These are phyloP conservation scores for Magnusiomyces paraingens DNA, from an alignment of 1,139 yeast genomes.

Conservation along the genomic window DNA sequence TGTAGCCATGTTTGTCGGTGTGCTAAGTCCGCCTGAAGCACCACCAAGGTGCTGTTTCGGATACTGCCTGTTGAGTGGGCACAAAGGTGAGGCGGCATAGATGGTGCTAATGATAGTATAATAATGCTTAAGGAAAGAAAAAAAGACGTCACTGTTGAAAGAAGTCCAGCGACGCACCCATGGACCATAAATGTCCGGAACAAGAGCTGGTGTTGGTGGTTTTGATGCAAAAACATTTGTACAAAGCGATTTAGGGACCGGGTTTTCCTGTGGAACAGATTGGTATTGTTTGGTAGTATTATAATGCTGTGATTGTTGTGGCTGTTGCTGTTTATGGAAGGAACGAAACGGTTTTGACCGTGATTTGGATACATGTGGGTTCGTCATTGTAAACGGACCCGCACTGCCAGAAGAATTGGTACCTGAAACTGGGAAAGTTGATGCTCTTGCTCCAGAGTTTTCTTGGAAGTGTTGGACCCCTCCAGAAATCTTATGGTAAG, in stretches of 20 bases:
- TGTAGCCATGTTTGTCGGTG: neutral
- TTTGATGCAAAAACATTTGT: slow-evolving; percentile 31
- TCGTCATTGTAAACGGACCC: no score
- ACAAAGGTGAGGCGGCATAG: slow-evolving; percentile 8
- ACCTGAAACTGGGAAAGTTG: no score
- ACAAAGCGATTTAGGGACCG: slow-evolving; percentile 20
- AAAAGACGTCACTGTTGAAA: slow-evolving; percentile 50
- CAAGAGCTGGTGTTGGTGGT: slow-evolving; percentile 52
- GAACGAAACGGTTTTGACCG: neutral
- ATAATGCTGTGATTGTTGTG: neutral
- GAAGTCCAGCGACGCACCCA: slow-evolving; percentile 67
- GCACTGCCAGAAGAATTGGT: no score
- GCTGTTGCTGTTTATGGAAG: neutral
- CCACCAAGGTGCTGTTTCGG: neutral
- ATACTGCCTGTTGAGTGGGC: neutral
- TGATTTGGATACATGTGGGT: neutral
- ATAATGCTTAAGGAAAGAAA: slow-evolving; percentile 71
- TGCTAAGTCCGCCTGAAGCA: neutral
- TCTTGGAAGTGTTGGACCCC: no score
- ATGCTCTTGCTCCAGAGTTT: no score
- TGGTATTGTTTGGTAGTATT: neutral
- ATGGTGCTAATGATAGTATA: slow-evolving; percentile 30
- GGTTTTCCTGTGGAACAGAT: neutral
- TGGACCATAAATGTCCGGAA: slow-evolving; percentile 51
- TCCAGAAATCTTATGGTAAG: neutral